Evolutionary conservation across 2,329 filamentous ascomycete species (phyloP).

Genomic region (Sclerotinia borealis): DNA sequence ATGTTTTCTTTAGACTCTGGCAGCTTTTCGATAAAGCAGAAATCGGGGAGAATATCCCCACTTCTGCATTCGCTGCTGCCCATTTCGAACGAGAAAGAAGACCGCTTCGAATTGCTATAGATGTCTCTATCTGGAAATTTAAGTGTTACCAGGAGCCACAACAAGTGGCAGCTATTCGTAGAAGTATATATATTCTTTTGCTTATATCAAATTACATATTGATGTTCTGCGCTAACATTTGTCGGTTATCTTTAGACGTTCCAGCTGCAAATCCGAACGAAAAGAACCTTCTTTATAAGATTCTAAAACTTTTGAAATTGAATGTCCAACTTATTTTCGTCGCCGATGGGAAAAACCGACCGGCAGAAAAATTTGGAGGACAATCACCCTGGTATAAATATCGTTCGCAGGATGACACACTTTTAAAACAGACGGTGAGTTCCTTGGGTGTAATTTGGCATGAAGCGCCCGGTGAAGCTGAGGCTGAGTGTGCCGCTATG

Average conservation of each 20-base stretch:
- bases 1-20: background rate
- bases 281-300: slow-evolving; percentile 65
- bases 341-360: slow-evolving; percentile 77
- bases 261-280: slow-evolving; percentile 38
- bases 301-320: slow-evolving; percentile 65
- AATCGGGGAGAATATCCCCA: slow-evolving; percentile 6
- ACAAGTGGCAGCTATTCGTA: slow-evolving; percentile 61
- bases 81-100: slow-evolving; percentile 61
- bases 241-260: background rate
- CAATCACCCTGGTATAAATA: background rate
- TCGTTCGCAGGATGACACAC: slow-evolving; percentile 12
- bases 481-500: slow-evolving; percentile 84
- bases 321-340: slow-evolving; percentile 79
- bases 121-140: slow-evolving; percentile 93
- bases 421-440: slow-evolving; percentile 49
- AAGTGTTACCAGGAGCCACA: slow-evolving; percentile 70
- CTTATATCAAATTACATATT: background rate
- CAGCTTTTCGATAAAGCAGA: slow-evolving; percentile 9
- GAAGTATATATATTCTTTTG: background rate
- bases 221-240: background rate
- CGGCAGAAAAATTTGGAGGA: slow-evolving; percentile 41
- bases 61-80: slow-evolving; percentile 55
- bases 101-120: slow-evolving; percentile 78
- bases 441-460: slow-evolving; percentile 78
- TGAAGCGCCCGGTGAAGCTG: slow-evolving; percentile 85